Conservation (phyloP, 306 rosid genomes). For the Mimosa bimucronata region DNA sequence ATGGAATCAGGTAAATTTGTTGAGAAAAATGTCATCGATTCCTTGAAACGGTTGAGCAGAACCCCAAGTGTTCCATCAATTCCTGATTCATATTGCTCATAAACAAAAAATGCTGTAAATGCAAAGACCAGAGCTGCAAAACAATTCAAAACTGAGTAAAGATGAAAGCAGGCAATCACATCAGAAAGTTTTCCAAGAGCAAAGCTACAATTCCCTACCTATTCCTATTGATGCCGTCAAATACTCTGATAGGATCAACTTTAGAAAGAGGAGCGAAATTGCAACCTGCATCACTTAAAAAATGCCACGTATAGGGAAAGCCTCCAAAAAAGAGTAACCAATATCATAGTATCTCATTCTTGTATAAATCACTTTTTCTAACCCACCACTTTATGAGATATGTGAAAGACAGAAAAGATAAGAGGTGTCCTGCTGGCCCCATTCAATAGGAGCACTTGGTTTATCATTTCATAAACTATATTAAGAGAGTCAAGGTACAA, state of each 20-base stretch:
- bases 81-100: conserved; percentile 81
- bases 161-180: conserved; percentile 21
- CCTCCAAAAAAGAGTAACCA: conserved; percentile 16
- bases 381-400: conserved; percentile 21
- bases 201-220: conserved; percentile 55
- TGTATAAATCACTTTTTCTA: conserved; percentile 24
- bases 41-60: conserved; percentile 39
- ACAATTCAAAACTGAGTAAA: conserved; percentile 24
- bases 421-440: conserved; percentile 2
- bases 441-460: background rate
- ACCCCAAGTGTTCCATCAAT: conserved; percentile 54
- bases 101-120: conserved; percentile 75
- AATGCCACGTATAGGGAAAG: conserved; percentile 19
- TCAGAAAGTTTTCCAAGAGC: conserved; percentile 4
- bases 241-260: conserved; percentile 48
- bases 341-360: conserved; percentile 19
- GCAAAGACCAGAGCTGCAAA: conserved; percentile 66
- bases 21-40: conserved; percentile 38
- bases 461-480: background rate
- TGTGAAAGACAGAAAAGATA: conserved; percentile 5
- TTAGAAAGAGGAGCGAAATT: conserved; percentile 58
- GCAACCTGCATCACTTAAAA: conserved; percentile 53
- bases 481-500: too few relatives aligned
- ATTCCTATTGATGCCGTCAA: conserved; percentile 52
- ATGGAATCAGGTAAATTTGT: conserved; percentile 48